Conservation (phyloP, 1,284 basidiomycete species). For the Phellopilus nigrolimitatus region DNA sequence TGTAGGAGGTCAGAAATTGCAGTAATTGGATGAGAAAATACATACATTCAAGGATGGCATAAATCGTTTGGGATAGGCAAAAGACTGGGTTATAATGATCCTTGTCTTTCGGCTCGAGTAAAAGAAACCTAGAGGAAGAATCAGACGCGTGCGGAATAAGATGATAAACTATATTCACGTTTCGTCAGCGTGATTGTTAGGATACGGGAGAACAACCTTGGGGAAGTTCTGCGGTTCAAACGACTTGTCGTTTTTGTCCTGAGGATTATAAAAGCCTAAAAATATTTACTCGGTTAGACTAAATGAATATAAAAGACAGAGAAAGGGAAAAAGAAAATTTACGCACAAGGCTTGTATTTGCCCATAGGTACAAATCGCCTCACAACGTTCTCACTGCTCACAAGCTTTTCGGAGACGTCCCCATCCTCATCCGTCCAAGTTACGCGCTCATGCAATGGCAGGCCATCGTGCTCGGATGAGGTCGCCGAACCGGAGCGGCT, state of each 20-base stretch:
- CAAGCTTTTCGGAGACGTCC: constrained; percentile 42
- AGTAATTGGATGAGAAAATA: neutral
- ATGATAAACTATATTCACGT: constrained; percentile 36
- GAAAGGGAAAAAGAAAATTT: constrained; percentile 5
- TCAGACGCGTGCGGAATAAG: constrained; percentile 13
- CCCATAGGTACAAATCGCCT: constrained; percentile 43
- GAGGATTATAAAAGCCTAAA: constrained; percentile 60
- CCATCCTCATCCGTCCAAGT: constrained; percentile 54
- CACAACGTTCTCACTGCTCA: constrained; percentile 61
- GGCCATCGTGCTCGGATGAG: constrained; percentile 29
- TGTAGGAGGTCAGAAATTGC: constrained; percentile 22
- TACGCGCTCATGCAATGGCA: constrained; percentile 28
- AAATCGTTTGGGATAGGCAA: constrained; percentile 61
- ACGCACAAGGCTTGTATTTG: constrained; percentile 63
- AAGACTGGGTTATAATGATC: constrained; percentile 77
- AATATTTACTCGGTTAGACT: no score
- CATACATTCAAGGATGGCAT: constrained; percentile 65
- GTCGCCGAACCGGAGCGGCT: constrained; percentile 50
- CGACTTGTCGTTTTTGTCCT: constrained; percentile 50
- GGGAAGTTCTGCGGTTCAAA: constrained; percentile 60
- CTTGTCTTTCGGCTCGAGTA: constrained; percentile 70
- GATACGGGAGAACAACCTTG: constrained; percentile 63
- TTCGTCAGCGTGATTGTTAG: constrained; percentile 60
- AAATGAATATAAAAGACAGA: neutral
- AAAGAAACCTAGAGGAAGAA: constrained; percentile 47